Conservation (phyloP, 805 yeast species). For the Jamesozyma jinghongensis region DNA sequence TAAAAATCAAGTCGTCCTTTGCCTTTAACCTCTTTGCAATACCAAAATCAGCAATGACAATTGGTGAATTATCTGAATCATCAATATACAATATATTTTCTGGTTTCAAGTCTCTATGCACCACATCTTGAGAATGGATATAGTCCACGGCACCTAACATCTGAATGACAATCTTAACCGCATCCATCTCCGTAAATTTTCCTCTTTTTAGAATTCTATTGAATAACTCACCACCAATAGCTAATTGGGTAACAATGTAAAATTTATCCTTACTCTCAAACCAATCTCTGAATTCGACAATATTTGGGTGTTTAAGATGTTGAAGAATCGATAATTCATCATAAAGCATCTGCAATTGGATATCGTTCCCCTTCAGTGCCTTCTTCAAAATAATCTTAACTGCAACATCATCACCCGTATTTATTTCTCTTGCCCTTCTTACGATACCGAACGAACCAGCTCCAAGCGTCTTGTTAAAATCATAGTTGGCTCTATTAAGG, state of each 20-base stretch:
- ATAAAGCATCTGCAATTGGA: conserved; percentile 47
- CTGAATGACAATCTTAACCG: conserved; percentile 64
- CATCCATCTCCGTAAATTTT: conserved; percentile 81
- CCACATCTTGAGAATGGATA: conserved; percentile 67
- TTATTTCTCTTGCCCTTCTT: conserved; percentile 52
- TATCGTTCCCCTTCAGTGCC: conserved; percentile 68
- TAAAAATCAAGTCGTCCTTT: conserved; percentile 51
- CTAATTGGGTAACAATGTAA: conserved; percentile 87
- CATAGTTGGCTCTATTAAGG: conserved; percentile 55
- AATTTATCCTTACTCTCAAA: conserved; percentile 88
- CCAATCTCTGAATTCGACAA: conserved; percentile 87
- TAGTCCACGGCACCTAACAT: conserved; percentile 71
- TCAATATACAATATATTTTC: conserved; percentile 75
- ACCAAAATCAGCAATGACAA: conserved; percentile 93
- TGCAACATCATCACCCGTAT: conserved; percentile 66
- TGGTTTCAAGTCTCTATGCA: conserved; percentile 91
- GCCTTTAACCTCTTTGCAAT: conserved; percentile 69
- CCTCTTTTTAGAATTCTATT: conserved; percentile 78
- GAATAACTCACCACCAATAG: conserved; percentile 92
- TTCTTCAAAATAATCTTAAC: conserved; percentile 82
- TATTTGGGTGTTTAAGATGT: conserved; percentile 69
- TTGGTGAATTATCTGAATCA: conserved; percentile 49
- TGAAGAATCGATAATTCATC: conserved; percentile 70
- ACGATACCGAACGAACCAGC: conserved; percentile 96
- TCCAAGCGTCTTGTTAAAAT: conserved; percentile 77